These are phyloP conservation scores for Lactarius akahatsu DNA, from an alignment of 768 basidiomycete genomes.

Conservation along the genomic window DNA sequence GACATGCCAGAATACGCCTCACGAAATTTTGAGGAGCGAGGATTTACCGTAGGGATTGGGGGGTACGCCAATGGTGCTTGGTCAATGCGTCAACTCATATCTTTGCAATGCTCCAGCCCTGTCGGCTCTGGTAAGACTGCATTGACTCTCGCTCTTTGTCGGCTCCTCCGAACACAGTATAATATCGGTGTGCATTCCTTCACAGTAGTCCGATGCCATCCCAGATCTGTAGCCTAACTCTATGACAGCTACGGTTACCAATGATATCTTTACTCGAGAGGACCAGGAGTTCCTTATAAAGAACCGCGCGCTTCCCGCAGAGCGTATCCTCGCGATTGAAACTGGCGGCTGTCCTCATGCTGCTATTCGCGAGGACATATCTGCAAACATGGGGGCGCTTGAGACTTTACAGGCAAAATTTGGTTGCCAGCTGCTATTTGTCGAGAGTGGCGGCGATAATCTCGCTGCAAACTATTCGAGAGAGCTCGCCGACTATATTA, in stretches of 20 bases:
- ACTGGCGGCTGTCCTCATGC: conserved; percentile 98
- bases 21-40: conserved; percentile 88
- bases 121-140: conserved; percentile 99
- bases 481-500: conserved; percentile 96
- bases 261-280: conserved; percentile 98
- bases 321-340: conserved; percentile 93
- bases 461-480: conserved; percentile 95
- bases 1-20: conserved; percentile 86
- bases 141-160: conserved; percentile 85
- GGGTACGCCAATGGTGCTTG: conserved; percentile 58
- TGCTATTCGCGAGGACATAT: conserved; percentile 97
- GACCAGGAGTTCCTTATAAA: conserved; percentile 97
- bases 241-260: conserved; percentile 85
- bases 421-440: conserved; percentile 85
- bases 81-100: neutral
- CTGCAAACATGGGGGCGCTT: conserved; percentile 93
- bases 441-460: conserved; percentile 97
- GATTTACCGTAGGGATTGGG: conserved; percentile 97
- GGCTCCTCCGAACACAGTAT: conserved; percentile 72
- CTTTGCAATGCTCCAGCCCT: conserved; percentile 52
- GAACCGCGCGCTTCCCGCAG: conserved; percentile 80
- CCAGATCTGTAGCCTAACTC: conserved; percentile 26
- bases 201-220: conserved; percentile 1
- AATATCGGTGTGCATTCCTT: conserved; percentile 73
- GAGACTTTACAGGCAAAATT: conserved; percentile 93